phyloP scores from a whole-genome alignment of 169 alveolate genomes.

The Plasmodium cynomolgi region DNA sequence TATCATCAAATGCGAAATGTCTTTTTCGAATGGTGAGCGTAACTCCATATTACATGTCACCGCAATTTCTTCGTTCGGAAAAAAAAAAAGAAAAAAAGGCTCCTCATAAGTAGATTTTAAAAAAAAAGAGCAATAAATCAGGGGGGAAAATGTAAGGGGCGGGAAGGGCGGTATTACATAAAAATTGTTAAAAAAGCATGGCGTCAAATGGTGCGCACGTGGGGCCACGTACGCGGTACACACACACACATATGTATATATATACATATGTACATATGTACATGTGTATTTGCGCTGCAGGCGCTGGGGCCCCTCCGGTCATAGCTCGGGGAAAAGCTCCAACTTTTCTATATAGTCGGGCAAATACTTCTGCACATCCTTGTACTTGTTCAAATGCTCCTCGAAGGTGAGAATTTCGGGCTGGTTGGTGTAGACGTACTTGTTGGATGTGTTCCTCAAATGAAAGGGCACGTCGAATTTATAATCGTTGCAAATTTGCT shows the following conservation, averaged over 20 bases:
- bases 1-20: background rate
- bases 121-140: background rate
- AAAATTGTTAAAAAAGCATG: background rate
- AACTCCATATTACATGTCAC: background rate
- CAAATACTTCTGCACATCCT: constrained; percentile 54
- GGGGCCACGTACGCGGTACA: background rate
- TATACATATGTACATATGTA: background rate
- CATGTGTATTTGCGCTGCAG: background rate
- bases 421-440: constrained; percentile 51
- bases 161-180: background rate
- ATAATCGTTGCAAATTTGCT: constrained; percentile 65
- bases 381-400: constrained; percentile 49
- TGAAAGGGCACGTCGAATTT: constrained; percentile 57
- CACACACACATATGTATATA: background rate
- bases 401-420: constrained; percentile 74
- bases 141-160: background rate
- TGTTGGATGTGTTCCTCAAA: constrained; percentile 60
- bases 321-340: constrained; percentile 44
- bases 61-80: constrained; percentile 19
- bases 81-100: background rate
- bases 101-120: background rate
- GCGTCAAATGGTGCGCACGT: background rate
- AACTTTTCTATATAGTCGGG: constrained; percentile 59
- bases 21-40: background rate
- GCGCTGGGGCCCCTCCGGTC: background rate